Percentiles rank a stretch among this genome's conserved stretches.
Conservation (phyloP, 2,329 filamentous ascomycete species). For the Achaetomium macrosporum region DNA sequence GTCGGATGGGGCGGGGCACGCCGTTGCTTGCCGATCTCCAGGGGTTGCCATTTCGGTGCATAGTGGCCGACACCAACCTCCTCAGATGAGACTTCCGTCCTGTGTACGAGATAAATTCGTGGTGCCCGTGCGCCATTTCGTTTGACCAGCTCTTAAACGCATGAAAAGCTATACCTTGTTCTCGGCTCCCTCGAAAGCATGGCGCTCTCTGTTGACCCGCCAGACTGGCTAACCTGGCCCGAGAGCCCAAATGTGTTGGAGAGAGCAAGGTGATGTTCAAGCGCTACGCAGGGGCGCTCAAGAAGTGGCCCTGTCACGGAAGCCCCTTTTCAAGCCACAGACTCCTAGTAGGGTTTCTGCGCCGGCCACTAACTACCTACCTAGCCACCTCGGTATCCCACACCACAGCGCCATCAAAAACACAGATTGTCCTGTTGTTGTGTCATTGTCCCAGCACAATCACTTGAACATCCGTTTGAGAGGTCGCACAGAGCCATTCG, state of each 20-base stretch:
- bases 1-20: neutral
- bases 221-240: neutral
- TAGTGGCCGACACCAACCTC: slow-evolving; percentile 1
- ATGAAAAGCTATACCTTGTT: neutral
- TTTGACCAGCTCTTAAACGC: neutral
- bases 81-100: neutral
- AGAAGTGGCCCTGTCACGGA: too few species aligned
- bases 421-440: too few species aligned
- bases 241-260: neutral
- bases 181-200: neutral
- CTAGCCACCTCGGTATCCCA: too few species aligned
- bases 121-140: slow-evolving; percentile 5
- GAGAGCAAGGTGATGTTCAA: too few species aligned
- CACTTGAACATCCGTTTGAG: too few species aligned
- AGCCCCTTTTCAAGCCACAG: too few species aligned
- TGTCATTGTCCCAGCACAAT: too few species aligned
- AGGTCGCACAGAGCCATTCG: too few species aligned
- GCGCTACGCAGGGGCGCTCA: too few species aligned
- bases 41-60: neutral
- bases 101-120: neutral
- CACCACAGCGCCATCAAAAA: too few species aligned
- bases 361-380: too few species aligned
- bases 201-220: neutral
- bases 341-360: too few species aligned
- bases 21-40: slow-evolving; percentile 3